Base-by-base conservation (phyloP, 2,329 filamentous ascomycete genomes). In the Blumeria hordei region DNA sequence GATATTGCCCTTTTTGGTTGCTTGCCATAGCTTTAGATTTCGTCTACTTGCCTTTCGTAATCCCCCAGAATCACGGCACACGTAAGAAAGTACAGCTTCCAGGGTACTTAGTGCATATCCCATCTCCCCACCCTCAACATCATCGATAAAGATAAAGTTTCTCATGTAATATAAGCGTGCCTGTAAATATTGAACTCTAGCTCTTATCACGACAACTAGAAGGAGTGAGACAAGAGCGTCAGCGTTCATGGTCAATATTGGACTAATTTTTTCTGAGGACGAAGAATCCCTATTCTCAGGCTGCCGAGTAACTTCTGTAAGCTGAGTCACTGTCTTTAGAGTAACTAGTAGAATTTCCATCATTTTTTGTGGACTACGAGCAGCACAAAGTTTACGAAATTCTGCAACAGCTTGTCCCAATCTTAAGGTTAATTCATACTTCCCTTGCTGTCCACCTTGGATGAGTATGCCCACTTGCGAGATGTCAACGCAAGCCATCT, bases 71-170 rank as follows among this genome's bases (percentile, higher is more conserved):
- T 94, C 88, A 58, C 81, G 77, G 8, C 81, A 77, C 2, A 98
- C 76, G 65, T 98, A 96, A 1, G 86, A 81, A 36, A 98, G 69
- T 0, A 98, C 92, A 6, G 88, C 92, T 67, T 98, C 92, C 57
- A 96, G 86, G 0, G 92, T 98, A 67, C 90, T 96, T 53, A 98
- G 69, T 0, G 90, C 88, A 67, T 98, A 98, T 8, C 92, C 92
- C 72, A 93, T 83, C 69, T 98, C 92, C 52, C 92, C 92, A 58
- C 81, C 93, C 60, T 98, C 92, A 8, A 98, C 88, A 68, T 98
- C 92, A 62, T 96, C 92, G 53, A 94, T 88, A 67, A 94, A 98
- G 60, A 95, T 92, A 64, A 95, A 98, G 63, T 94, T 87, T 45
- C 90, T 84, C 74, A 96, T 94, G 66, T 96, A 98, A n/a, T 84